Percentiles rank a stretch among this genome's conserved stretches.
Evolutionary conservation across 176 grass and related monocot species (phyloP).

Genomic region (Miscanthus lutarioriparius): DNA sequence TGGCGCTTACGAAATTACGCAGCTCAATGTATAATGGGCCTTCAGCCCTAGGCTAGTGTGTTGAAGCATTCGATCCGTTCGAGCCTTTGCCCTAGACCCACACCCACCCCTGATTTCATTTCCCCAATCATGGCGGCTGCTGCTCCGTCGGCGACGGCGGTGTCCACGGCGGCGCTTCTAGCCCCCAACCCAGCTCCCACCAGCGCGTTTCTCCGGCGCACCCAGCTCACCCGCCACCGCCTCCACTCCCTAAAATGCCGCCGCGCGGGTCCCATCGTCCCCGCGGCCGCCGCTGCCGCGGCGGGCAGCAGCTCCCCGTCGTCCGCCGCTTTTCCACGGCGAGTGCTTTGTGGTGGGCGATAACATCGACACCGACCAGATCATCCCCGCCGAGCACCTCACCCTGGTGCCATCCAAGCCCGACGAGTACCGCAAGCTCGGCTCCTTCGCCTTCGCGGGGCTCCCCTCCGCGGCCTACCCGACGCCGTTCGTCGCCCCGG

Average conservation of each 20-base stretch:
- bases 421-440: constrained; percentile 89
- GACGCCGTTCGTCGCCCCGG: constrained; percentile 60
- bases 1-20: constrained; percentile 35
- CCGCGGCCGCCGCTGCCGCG: not conserved
- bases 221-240: not conserved
- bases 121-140: constrained; percentile 30
- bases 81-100: not conserved
- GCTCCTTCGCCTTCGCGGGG: constrained; percentile 77
- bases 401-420: constrained; percentile 93
- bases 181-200: not conserved
- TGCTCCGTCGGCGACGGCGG: not conserved
- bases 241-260: constrained; percentile 9
- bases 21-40: not conserved
- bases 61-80: not conserved
- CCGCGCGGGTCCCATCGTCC: constrained; percentile 6
- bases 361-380: constrained; percentile 99
- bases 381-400: constrained; percentile 93
- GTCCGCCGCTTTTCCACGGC: constrained; percentile 64
- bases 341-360: constrained; percentile 81
- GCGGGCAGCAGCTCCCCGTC: constrained; percentile 34
- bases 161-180: not conserved
- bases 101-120: not conserved
- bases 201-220: not conserved
- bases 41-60: not conserved
- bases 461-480: constrained; percentile 61